Percentiles rank a stretch among this genome's conserved stretches.
Conservation (phyloP, 352 stramenopile genomes). For the Pythium folliculosum region DNA sequence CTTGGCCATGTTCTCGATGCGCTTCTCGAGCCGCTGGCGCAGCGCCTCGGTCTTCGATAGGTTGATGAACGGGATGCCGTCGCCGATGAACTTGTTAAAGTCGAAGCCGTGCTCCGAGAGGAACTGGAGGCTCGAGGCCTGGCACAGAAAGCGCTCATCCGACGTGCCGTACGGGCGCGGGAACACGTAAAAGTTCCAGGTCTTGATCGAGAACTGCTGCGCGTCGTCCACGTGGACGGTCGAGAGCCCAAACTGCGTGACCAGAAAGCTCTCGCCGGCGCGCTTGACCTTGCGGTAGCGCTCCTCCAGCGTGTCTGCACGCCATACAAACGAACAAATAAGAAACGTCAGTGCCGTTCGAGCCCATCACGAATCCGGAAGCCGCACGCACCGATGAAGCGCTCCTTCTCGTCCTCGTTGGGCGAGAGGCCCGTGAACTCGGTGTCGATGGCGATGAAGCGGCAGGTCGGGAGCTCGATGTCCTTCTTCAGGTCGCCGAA, state of each 20-base stretch:
- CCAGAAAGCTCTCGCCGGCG: constrained; percentile 75
- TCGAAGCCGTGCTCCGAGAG: constrained; percentile 84
- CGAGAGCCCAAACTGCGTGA: constrained; percentile 83
- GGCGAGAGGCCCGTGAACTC: constrained; percentile 81
- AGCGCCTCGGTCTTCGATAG: constrained; percentile 49
- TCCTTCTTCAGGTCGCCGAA: constrained; percentile 63
- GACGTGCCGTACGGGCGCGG: constrained; percentile 59
- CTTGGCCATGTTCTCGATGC: constrained; percentile 60
- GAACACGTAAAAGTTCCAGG: constrained; percentile 90
- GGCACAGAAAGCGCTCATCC: constrained; percentile 80
- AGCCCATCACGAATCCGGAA: no score
- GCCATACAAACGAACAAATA: no score
- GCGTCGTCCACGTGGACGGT: constrained; percentile 66
- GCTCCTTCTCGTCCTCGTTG: constrained; percentile 62
- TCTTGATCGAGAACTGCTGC: constrained; percentile 63
- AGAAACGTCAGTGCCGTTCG: no score
- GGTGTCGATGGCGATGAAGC: constrained; percentile 82
- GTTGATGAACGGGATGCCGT: constrained; percentile 82
- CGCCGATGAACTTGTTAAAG: constrained; percentile 85
- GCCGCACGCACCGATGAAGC: constrained; percentile 54
- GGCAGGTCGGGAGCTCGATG: constrained; percentile 56
- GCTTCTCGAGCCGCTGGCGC: constrained; percentile 54
- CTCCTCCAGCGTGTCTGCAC: constrained; percentile 68
- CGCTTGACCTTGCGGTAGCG: constrained; percentile 75
- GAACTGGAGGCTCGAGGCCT: constrained; percentile 81